phyloP scores from a whole-genome alignment of 345 rosid genomes.

The Turnera subulata region DNA sequence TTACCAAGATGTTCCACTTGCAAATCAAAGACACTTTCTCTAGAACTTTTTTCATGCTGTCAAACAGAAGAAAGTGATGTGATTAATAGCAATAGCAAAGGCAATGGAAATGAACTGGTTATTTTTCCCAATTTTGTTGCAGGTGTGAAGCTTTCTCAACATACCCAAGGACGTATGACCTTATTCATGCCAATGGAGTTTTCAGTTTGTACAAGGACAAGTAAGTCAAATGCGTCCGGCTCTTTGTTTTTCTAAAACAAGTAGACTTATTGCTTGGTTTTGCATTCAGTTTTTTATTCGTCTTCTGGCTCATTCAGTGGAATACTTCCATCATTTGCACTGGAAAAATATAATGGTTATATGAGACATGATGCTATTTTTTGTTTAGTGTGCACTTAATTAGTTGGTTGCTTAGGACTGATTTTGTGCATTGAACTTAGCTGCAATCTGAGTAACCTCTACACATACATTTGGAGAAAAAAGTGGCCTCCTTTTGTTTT shows the following conservation, averaged over 20 bases:
- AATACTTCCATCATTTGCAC: background rate
- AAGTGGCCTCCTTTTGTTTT: too few species aligned
- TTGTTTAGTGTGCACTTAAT: background rate
- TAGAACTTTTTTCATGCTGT: background rate
- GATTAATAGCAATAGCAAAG: too few species aligned
- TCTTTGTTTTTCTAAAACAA: background rate
- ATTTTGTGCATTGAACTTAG: too few species aligned
- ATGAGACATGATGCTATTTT: background rate
- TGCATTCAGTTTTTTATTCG: background rate
- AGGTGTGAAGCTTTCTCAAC: conserved; percentile 99
- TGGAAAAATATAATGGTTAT: background rate
- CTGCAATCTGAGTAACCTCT: too few species aligned
- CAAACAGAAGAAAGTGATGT: too few species aligned
- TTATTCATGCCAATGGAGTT: conserved; percentile 80
- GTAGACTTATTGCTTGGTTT: background rate
- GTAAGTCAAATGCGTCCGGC: conserved; percentile 39
- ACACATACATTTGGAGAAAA: too few species aligned
- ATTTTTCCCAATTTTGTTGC: conserved; percentile 1
- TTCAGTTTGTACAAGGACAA: conserved; percentile 83
- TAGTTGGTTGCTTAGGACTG: too few species aligned
- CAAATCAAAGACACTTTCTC: background rate
- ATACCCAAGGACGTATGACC: conserved; percentile 96
- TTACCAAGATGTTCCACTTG: background rate
- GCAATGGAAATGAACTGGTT: background rate
- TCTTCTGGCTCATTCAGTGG: background rate